A percentile compares a stretch with the other conserved stretches of the same genome.
Evolutionary conservation across 225 moss, liverwort and hornwort species (phyloP).

Genomic region (Takakia lepidozioides): DNA sequence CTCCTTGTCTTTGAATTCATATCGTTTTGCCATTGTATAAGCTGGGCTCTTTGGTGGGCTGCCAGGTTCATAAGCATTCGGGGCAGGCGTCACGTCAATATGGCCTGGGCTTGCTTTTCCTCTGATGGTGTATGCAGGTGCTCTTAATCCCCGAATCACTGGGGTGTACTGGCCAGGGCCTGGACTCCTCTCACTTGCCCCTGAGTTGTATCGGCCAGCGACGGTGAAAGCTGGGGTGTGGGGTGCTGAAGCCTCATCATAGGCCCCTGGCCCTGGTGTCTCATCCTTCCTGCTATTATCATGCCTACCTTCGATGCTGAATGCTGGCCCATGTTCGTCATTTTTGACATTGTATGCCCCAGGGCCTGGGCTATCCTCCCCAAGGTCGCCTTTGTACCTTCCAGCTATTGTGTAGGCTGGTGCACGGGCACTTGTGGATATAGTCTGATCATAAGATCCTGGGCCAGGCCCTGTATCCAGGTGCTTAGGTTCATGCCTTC

Average conservation of each 20-base stretch:
- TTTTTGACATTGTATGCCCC: constrained; percentile 11
- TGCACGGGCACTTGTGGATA: not conserved
- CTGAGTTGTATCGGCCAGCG: not conserved
- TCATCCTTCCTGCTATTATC: constrained; percentile 5
- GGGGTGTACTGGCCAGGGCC: constrained; percentile 4
- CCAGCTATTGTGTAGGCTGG: constrained; percentile 19
- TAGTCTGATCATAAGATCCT: constrained; percentile 13
- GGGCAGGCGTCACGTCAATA: not conserved
- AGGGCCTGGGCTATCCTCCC: constrained; percentile 15
- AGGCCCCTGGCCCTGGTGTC: constrained; percentile 1
- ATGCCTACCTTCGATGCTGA: constrained; percentile 14
- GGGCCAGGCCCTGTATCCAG: constrained; percentile 18
- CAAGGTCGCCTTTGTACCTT: constrained; percentile 1
- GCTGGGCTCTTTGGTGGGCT: constrained; percentile 23
- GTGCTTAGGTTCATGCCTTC: constrained; percentile 10
- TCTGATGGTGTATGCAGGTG: constrained; percentile 17
- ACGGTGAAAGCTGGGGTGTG: not conserved
- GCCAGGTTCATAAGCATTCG: not conserved
- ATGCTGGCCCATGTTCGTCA: constrained; percentile 6
- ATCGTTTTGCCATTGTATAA: constrained; percentile 19
- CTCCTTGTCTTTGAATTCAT: constrained; percentile 9
- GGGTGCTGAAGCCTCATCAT: no score
- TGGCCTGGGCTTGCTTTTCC: constrained; percentile 1
- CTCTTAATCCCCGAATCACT: constrained; percentile 3
- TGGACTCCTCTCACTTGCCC: not conserved